A percentile compares a stretch with the other conserved stretches of the same genome.
Evolutionary conservation across 2,329 filamentous ascomycete species (phyloP).

Genomic region (Phialophora chinensis): DNA sequence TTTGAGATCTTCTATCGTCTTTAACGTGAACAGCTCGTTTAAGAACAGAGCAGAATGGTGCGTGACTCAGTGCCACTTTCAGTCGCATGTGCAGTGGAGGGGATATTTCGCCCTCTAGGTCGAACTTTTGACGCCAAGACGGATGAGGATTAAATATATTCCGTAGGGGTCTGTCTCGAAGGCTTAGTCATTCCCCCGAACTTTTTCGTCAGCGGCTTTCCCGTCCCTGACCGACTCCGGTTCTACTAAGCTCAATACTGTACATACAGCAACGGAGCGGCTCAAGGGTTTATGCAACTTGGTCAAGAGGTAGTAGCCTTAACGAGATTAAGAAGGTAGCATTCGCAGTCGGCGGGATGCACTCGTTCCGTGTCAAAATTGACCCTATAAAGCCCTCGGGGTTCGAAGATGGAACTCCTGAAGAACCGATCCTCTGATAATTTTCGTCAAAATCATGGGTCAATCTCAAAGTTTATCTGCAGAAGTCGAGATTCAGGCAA

Average conservation of each 20-base stretch:
- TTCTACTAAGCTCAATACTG: not conserved
- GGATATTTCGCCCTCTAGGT: conserved; percentile 1
- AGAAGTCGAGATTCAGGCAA: conserved; percentile 10
- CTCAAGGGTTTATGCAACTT: not conserved
- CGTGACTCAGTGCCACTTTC: conserved; percentile 11
- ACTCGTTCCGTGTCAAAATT: not conserved
- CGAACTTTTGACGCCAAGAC: conserved; percentile 6
- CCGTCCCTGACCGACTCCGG: not conserved
- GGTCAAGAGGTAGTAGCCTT: not conserved
- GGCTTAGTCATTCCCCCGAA: not conserved
- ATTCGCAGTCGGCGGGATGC: not conserved
- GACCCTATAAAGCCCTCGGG: not conserved
- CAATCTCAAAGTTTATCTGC: conserved; percentile 15
- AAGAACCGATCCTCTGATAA: not conserved
- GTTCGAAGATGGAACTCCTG: not conserved
- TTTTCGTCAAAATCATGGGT: not conserved
- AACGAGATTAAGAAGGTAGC: not conserved
- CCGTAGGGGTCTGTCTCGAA: not conserved
- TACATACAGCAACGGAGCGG: not conserved
- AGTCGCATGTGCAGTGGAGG: conserved; percentile 7
- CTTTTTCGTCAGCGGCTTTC: not conserved
- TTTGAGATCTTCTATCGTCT: not conserved
- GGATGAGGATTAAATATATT: not conserved
- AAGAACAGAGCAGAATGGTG: not conserved
- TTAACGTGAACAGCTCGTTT: not conserved